A percentile compares a stretch with the other conserved stretches of the same genome.
phyloP scores from a whole-genome alignment of 1,139 yeast species.

The Nakaseomyces nivariensis region DNA sequence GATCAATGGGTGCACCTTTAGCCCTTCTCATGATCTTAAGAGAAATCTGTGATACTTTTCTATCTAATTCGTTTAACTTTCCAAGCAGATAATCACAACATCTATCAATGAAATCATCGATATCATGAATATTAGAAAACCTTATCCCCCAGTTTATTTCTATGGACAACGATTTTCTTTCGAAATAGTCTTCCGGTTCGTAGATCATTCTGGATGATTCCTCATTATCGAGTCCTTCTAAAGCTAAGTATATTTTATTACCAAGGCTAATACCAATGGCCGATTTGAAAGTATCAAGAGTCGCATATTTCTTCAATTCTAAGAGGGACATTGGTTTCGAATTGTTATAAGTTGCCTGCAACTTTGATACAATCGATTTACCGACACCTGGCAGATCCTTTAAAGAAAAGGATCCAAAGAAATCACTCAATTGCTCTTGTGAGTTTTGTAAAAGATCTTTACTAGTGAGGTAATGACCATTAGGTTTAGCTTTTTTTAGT shows the following conservation, averaged over 20 bases:
- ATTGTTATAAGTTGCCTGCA: constrained; percentile 20
- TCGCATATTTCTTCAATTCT: constrained; percentile 5
- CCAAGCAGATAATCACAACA: constrained; percentile 50
- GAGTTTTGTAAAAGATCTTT: constrained; percentile 9
- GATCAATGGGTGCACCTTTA: constrained; percentile 55
- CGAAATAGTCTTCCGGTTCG: constrained; percentile 36
- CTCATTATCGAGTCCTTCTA: constrained; percentile 53
- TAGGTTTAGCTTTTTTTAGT: constrained; percentile 66
- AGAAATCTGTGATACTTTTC: constrained; percentile 49
- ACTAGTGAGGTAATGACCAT: constrained; percentile 42
- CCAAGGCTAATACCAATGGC: constrained; percentile 68
- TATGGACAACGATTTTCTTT: constrained; percentile 72
- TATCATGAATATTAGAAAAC: constrained; percentile 49
- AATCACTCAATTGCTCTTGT: constrained; percentile 27
- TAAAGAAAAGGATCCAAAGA: constrained; percentile 39
- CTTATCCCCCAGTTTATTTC: constrained; percentile 91
- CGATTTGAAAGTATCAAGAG: constrained; percentile 30
- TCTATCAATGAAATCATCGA: constrained; percentile 50
- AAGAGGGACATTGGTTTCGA: constrained; percentile 5
- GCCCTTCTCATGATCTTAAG: constrained; percentile 59
- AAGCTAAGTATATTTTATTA: constrained; percentile 34
- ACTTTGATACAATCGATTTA: constrained; percentile 36
- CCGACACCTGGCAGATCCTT: constrained; percentile 85
- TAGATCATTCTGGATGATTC: constrained; percentile 25
- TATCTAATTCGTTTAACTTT: constrained; percentile 40